Evolutionary conservation across 1,284 basidiomycete genomes (phyloP).

Genomic region (Puccinia novopanici): DNA sequence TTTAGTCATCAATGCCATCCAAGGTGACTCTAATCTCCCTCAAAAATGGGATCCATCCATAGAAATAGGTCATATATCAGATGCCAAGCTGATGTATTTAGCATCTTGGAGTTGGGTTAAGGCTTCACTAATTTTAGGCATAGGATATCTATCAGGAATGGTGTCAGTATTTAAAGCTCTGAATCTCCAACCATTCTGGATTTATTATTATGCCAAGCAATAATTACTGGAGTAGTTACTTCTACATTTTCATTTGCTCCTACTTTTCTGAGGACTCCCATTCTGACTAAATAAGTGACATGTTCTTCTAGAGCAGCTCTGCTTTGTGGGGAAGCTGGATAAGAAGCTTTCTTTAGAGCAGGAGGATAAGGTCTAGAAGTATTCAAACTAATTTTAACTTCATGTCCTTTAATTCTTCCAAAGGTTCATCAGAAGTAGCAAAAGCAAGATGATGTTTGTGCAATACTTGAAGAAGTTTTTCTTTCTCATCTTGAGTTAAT

Average conservation of each 20-base stretch:
- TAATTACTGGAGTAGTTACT: constrained; percentile 33
- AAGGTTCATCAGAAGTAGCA: constrained; percentile 15
- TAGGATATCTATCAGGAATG: too few species aligned
- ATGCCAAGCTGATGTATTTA: background rate
- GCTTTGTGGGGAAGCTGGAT: constrained; percentile 10
- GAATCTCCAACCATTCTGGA: too few species aligned
- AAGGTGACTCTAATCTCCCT: background rate
- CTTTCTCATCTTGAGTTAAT: too few species aligned
- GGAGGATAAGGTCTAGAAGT: too few species aligned
- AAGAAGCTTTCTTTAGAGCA: too few species aligned
- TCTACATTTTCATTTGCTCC: constrained; percentile 24
- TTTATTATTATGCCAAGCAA: too few species aligned
- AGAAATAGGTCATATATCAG: background rate
- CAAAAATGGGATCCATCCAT: too few species aligned
- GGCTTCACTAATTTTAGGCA: too few species aligned
- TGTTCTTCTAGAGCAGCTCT: constrained; percentile 20
- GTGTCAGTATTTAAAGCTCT: too few species aligned
- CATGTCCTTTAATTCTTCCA: background rate
- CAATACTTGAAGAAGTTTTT: background rate
- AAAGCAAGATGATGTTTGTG: background rate
- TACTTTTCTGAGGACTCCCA: constrained; percentile 19
- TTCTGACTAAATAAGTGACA: constrained; percentile 10
- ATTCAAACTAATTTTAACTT: too few species aligned
- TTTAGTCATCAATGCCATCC: background rate
- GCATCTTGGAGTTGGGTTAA: constrained; percentile 11